A percentile compares a stretch with the other conserved stretches of the same genome.
These are phyloP conservation scores for Tribonema minus DNA, from an alignment of 108 stramenopile genomes.

Conservation along the genomic window DNA sequence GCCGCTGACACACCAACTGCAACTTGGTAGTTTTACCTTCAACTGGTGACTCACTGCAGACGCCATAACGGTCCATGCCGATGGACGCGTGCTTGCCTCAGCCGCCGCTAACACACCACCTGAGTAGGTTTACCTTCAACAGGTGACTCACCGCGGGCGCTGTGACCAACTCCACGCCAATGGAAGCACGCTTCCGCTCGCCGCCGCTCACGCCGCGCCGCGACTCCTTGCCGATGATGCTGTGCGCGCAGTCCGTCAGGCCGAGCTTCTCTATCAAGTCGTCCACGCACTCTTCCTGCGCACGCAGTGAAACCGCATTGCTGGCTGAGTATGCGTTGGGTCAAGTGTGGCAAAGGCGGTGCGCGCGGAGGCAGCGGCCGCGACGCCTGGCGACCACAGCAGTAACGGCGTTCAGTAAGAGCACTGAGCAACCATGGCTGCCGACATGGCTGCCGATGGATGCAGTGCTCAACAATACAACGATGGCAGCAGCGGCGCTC, in stretches of 20 bases:
- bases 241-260: slow-evolving; percentile 65
- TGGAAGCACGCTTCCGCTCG: slow-evolving; percentile 57
- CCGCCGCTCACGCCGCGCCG: slow-evolving; percentile 51
- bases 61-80: slow-evolving; percentile 60
- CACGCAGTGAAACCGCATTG: too few relatives aligned
- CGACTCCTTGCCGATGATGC: slow-evolving; percentile 62
- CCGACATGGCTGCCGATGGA: too few relatives aligned
- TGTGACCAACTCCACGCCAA: slow-evolving; percentile 66
- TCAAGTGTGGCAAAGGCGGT: too few relatives aligned
- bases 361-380: too few relatives aligned
- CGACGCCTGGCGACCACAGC: too few relatives aligned
- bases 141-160: slow-evolving; percentile 25
- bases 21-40: too few relatives aligned
- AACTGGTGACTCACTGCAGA: slow-evolving; percentile 28
- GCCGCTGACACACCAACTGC: slow-evolving; percentile 53
- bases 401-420: too few relatives aligned
- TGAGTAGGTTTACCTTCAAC: too few relatives aligned
- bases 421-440: too few relatives aligned
- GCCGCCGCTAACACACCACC: slow-evolving; percentile 54
- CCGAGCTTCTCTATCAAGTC: slow-evolving; percentile 73
- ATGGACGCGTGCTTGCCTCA: slow-evolving; percentile 58
- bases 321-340: too few relatives aligned
- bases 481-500: too few relatives aligned
- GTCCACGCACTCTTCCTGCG: slow-evolving; percentile 50
- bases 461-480: too few relatives aligned